Evolutionary conservation across 2,329 filamentous ascomycete genomes (phyloP), one percentile per base, ranked within the genome.

Genomic region (Colletotrichum sp.): DNA sequence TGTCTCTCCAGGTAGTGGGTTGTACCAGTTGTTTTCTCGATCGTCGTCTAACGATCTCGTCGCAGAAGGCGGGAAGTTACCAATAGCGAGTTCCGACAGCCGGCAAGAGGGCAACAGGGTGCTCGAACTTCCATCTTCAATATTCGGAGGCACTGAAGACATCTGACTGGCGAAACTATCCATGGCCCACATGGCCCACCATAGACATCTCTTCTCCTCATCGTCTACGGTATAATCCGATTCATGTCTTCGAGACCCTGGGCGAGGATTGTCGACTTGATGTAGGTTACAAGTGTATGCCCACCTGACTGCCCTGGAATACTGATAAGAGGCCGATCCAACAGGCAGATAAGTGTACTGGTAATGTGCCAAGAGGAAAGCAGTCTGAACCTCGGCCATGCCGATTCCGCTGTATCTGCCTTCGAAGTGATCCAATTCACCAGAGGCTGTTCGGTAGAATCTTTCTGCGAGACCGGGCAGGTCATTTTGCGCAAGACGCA

Each of bases 171-270:
- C 16, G 43, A 55, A 67, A 18, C 10, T 18, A 16, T 67, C 65
- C 28, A 57, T 67, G 3, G 65, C 65, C 65, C 65, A 67, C 10
- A 67, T 6, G 4, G 64, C 36, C 64, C 64, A 66, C 64, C 64
- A 55, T 13, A 66, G 26, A 24, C 36, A 66, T 5, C 61, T 43
- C n/a, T 36, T 57, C n/a, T 55, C 65, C 30, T 66, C 64, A 32
- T 30, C 28, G 24, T 66, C 39, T 10, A 52, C 15, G 8, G 28
- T 43, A 0, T 36, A 24, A 13, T 26, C 18, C 3, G 36, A 7
- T 5, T 18, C 24, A 12, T 66, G 18, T 13, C 13, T 6, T 13
- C n/a, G 24, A 9, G 10, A 0, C 36, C 0, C 16, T 26, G 10
- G 26, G 3, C 16, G 12, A 15, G 39, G 39, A 12, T 26, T 30